phyloP scores from a whole-genome alignment of 1,139 yeast species.

The Kodamaea sp. region DNA sequence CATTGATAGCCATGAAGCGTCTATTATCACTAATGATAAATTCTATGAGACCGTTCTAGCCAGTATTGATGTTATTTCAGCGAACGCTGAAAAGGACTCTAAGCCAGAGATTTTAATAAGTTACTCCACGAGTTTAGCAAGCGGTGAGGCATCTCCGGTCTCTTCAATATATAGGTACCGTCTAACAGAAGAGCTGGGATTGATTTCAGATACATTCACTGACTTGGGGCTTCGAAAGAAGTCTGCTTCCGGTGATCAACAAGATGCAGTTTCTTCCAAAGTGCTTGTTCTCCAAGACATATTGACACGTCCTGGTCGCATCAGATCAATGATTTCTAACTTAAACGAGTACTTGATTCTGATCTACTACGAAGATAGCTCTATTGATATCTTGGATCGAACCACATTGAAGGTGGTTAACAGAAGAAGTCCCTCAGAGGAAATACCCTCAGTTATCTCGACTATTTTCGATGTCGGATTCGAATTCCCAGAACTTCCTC shows the following conservation, averaged over 20 bases:
- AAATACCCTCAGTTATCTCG: conserved; percentile 33
- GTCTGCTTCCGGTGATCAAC: conserved; percentile 3
- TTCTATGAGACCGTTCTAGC: conserved; percentile 17
- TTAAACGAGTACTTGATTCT: conserved; percentile 27
- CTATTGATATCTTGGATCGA: conserved; percentile 44
- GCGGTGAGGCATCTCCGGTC: not conserved
- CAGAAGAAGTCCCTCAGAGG: conserved; percentile 3
- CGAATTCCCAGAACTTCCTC: conserved; percentile 33
- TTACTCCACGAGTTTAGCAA: conserved; percentile 22
- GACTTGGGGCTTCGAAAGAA: conserved; percentile 35
- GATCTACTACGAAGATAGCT: conserved; percentile 40
- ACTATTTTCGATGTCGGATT: conserved; percentile 63
- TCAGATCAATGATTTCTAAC: conserved; percentile 23
- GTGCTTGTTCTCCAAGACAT: conserved; percentile 26
- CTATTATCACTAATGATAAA: conserved; percentile 6
- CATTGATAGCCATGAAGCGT: conserved; percentile 15
- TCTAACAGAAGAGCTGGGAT: conserved; percentile 26
- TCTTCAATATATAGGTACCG: conserved; percentile 36
- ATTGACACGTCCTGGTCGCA: conserved; percentile 21
- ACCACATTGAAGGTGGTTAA: conserved; percentile 26
- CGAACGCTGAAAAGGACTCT: conserved; percentile 35
- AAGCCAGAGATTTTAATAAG: conserved; percentile 40
- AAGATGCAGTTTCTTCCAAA: not conserved
- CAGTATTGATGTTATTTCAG: conserved; percentile 45
- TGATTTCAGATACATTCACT: conserved; percentile 31